Percentiles rank a stretch among this genome's conserved stretches.
Conservation (phyloP, 345 rosid genomes). For the Cardamine resedifolia region DNA sequence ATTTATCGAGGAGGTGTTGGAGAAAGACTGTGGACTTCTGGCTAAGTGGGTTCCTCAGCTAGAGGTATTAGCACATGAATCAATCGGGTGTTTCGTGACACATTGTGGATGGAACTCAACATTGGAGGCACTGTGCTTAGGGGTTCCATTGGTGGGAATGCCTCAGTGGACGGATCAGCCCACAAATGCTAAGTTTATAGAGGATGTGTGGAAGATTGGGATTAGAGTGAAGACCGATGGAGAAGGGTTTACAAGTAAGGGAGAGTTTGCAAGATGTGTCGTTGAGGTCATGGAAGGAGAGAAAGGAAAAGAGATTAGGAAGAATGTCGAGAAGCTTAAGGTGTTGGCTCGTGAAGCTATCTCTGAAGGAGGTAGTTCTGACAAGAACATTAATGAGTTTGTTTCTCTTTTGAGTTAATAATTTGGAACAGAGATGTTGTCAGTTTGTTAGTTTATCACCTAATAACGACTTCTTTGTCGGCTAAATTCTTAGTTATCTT, state of each 20-base stretch:
- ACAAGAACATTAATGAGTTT: conserved; percentile 43
- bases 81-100: conserved; percentile 62
- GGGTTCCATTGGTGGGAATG: conserved; percentile 59
- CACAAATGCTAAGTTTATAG: conserved; percentile 53
- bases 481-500: background rate
- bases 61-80: conserved; percentile 50
- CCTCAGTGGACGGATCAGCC: conserved; percentile 65
- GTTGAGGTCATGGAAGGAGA: conserved; percentile 57
- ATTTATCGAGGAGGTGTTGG: conserved; percentile 39
- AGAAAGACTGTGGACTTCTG: conserved; percentile 40
- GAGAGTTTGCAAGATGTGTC: conserved; percentile 44
- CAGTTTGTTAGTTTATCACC: background rate
- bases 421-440: background rate
- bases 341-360: conserved; percentile 47
- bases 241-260: conserved; percentile 32
- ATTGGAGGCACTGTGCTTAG: conserved; percentile 58
- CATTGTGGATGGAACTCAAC: conserved; percentile 79
- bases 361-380: conserved; percentile 52
- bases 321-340: conserved; percentile 42
- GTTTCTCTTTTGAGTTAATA: conserved; percentile 20
- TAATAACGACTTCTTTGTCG: conserved; percentile 7
- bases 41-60: conserved; percentile 60
- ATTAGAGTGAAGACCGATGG: conserved; percentile 41
- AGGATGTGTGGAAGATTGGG: conserved; percentile 62
- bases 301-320: conserved; percentile 42